Evolutionary conservation across 495 filamentous ascomycete species (phyloP), one percentile per base, ranked within the genome.

Genomic region (Penicillium steckii): DNA sequence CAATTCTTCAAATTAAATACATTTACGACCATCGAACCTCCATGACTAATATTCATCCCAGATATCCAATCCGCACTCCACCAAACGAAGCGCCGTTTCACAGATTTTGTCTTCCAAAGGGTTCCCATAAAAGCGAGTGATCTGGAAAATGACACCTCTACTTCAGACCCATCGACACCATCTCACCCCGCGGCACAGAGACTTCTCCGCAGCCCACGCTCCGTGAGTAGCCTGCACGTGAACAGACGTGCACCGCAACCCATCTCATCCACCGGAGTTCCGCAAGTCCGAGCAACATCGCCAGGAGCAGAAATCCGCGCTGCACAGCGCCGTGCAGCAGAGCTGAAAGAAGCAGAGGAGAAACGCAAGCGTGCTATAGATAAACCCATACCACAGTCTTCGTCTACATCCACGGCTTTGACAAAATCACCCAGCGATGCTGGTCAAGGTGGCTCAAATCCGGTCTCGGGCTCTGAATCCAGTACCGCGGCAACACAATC

Each of bases 61-160:
- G 75, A 75, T 54, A 77, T 79, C 42, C 71, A 79, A 52, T 71
- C 67, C 32, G 69, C 75, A 12, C 35, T 71, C 8, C 74, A 75
- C 42, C 74, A 72, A 44, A 76, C 66, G 9, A 79, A 77, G 59
- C 69, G 73, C n/a, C 71, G 75, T 4, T 79, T 79, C 52, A 76
- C 73, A 27, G 75, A 77, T 57, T 79, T 71, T 56, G 61, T 72
- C 51, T 79, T 79, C 42, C 70, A 75, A 38, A 57, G 74, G 46
- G 73, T 77, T 44, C 61, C 66, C 18, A 25, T 68, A 48, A 57
- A 50, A 23, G 38, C 38, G 17, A 55, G 53, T 24, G 57, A 59
- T 26, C 33, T 37, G 15, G 63, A 60, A 9, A n/a, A 41, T 48
- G 46, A 8, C 10, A 44, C 37, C 29, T 52, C 49, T 49, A 45